Evolutionary conservation across 2,329 filamentous ascomycete genomes (phyloP), one percentile per base, ranked within the genome.

Genomic region (Beauveria asiatica): DNA sequence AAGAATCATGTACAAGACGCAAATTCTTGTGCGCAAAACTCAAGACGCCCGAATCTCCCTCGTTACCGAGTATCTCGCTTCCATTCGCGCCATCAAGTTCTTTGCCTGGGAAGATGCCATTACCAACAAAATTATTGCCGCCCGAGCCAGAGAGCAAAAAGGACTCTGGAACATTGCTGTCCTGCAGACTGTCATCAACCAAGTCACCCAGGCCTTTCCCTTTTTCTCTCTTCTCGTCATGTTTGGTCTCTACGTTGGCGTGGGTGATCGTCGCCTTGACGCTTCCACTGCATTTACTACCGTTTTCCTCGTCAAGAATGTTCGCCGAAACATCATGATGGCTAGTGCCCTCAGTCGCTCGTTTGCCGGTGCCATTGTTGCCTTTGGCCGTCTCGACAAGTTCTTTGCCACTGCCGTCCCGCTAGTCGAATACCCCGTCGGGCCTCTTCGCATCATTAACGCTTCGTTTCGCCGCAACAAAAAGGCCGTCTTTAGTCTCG

Each of bases 231-330:
- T 84, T 30, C 69, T 84, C 16, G 70, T 79, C 55, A 84, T 83
- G 70, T 84, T 84, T 65, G 75, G 74, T 16, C 68, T 81, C 10
- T 77, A 83, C 58, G 78, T 81, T 2, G 72, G 76, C 1, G 73
- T 81, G 13, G 74, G 76, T 27, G 72, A 77, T 57, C 71, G 76
- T 61, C 75, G 75, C 4, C 72, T 85, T 16, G 78, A 80, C 9
- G 81, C 82, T 13, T 79, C 81, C n/a, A 74, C 80, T 44, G 82
- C 82, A 10, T 85, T 84, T 64, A 84, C 82, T 3, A 78, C 82
- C 1, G 75, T 83, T 9, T 78, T 75, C 8, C 73, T 85, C 8
- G 76, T 83, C 64, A 77, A 78, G 64, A 81, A 76, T 2, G 73
- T 85, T 59, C 77, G 82, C 19, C 73, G 75, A 54, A 82, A 83